Evolutionary conservation across 805 yeast genomes (phyloP).

Genomic region (Cyberlindnera xylosilytica): DNA sequence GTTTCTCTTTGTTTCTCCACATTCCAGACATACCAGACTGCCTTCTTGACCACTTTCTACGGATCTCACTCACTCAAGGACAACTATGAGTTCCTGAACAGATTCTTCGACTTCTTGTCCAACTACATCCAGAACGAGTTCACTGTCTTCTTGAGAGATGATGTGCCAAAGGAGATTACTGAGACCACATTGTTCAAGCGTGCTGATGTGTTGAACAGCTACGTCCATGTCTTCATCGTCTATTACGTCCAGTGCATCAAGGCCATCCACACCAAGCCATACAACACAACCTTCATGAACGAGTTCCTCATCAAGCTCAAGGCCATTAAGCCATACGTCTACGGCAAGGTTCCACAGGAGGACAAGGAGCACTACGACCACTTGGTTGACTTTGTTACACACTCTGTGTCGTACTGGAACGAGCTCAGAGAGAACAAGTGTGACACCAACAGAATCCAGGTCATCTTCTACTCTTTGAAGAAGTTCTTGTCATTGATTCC

Average conservation of each 20-base stretch:
- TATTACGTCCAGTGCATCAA: constrained; percentile 32
- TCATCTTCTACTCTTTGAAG: constrained; percentile 25
- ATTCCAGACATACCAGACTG: constrained; percentile 26
- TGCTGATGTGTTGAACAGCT: constrained; percentile 20
- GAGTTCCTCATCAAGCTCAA: constrained; percentile 28
- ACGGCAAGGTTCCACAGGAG: constrained; percentile 11
- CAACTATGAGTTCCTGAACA: constrained; percentile 20
- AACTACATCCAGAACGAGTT: constrained; percentile 22
- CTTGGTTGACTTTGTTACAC: constrained; percentile 15
- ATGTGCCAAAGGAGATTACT: constrained; percentile 8
- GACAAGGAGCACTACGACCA: constrained; percentile 17
- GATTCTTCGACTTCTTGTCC: constrained; percentile 22
- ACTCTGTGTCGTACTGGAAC: constrained; percentile 18
- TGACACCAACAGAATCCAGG: constrained; percentile 23
- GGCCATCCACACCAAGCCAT: constrained; percentile 31
- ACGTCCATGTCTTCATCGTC: constrained; percentile 22
- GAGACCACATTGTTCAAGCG: constrained; percentile 17
- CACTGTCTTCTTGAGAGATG: constrained; percentile 16
- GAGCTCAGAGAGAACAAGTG: constrained; percentile 5
- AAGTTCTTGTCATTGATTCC: constrained; percentile 24
- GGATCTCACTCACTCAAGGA: constrained; percentile 24
- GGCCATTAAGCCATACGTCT: constrained; percentile 17
- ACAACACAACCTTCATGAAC: constrained; percentile 26
- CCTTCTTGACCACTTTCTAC: constrained; percentile 21
- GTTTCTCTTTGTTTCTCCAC: constrained; percentile 24